phyloP scores from a whole-genome alignment of 345 rosid genomes.

The Chamaenerion angustifolium region DNA sequence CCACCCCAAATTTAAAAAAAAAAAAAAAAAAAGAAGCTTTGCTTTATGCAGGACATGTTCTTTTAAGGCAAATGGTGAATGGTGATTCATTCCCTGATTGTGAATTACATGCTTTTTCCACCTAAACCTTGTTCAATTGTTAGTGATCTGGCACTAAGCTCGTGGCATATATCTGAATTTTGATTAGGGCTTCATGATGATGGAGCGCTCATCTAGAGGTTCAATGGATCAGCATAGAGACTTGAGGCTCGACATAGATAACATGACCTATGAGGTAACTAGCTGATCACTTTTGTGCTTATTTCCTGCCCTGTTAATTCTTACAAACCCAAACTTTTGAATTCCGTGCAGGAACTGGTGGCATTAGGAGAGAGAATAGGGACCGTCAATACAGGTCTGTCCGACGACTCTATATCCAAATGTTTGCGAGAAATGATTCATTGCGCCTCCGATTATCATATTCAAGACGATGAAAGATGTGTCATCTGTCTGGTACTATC shows the following conservation, averaged over 20 bases:
- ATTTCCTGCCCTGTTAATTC: background rate
- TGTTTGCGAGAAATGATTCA: constrained; percentile 38
- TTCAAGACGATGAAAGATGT: constrained; percentile 42
- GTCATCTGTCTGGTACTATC: constrained; percentile 67
- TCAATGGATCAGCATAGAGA: constrained; percentile 63
- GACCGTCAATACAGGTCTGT: constrained; percentile 63
- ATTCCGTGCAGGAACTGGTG: constrained; percentile 49
- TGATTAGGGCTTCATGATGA: constrained; percentile 45
- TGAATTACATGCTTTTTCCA: too few species aligned
- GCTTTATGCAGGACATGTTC: too few species aligned
- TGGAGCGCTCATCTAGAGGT: constrained; percentile 45
- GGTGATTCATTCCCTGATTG: too few species aligned
- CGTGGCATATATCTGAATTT: constrained; percentile 1
- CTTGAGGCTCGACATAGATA: constrained; percentile 75
- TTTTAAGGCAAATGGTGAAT: too few species aligned
- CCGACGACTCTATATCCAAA: constrained; percentile 38
- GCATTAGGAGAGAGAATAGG: constrained; percentile 88
- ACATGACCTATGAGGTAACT: constrained; percentile 74
- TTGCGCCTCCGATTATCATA: constrained; percentile 21
- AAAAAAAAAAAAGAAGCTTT: too few species aligned
- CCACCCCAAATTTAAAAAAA: too few species aligned
- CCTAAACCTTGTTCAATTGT: too few species aligned
- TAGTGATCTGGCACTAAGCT: background rate
- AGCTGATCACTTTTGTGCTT: too few species aligned
- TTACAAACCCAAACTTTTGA: too few species aligned